A percentile compares a stretch with the other conserved stretches of the same genome.
Conservation (phyloP, 257 asterid species). For the Fraxinus excelsior region DNA sequence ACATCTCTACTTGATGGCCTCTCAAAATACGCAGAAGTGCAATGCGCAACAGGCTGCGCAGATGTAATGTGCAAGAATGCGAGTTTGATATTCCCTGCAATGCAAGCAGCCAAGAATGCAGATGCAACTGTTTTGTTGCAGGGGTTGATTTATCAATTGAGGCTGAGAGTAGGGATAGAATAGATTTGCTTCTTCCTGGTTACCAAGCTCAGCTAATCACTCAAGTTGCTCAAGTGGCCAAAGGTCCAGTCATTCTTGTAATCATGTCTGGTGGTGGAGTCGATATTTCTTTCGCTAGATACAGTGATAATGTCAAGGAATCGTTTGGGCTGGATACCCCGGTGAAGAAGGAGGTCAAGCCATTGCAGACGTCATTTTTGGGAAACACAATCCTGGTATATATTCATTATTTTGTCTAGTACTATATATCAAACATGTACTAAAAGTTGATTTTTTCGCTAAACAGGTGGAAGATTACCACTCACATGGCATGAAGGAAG, state of each 20-base stretch:
- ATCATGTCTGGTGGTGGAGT: slow-evolving; percentile 49
- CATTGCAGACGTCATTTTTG: slow-evolving; percentile 50
- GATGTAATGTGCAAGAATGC: slow-evolving; percentile 34
- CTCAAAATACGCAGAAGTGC: slow-evolving; percentile 15
- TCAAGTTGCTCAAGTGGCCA: slow-evolving; percentile 34
- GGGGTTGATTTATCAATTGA: slow-evolving; percentile 44
- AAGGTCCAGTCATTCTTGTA: slow-evolving; percentile 46
- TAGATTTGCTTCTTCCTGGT: slow-evolving; percentile 42
- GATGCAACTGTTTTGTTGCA: slow-evolving; percentile 38
- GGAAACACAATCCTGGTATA: slow-evolving; percentile 45
- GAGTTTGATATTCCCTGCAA: slow-evolving; percentile 31
- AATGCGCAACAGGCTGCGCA: slow-evolving; percentile 39
- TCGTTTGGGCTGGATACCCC: slow-evolving; percentile 60
- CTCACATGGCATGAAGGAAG: slow-evolving; percentile 40
- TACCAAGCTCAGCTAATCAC: slow-evolving; percentile 33
- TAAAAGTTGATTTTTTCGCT: background rate
- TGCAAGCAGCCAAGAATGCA: slow-evolving; percentile 39
- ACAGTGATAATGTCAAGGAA: slow-evolving; percentile 23
- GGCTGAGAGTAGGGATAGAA: slow-evolving; percentile 42
- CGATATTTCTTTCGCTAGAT: slow-evolving; percentile 42
- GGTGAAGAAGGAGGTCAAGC: slow-evolving; percentile 54
- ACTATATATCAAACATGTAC: no score
- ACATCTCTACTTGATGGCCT: slow-evolving; percentile 39
- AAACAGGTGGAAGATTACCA: slow-evolving; percentile 46
- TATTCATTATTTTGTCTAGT: background rate